A percentile compares a stretch with the other conserved stretches of the same genome.
These are phyloP conservation scores for Solanum pinnatisectum DNA, from an alignment of 257 asterid species.

Conservation along the genomic window DNA sequence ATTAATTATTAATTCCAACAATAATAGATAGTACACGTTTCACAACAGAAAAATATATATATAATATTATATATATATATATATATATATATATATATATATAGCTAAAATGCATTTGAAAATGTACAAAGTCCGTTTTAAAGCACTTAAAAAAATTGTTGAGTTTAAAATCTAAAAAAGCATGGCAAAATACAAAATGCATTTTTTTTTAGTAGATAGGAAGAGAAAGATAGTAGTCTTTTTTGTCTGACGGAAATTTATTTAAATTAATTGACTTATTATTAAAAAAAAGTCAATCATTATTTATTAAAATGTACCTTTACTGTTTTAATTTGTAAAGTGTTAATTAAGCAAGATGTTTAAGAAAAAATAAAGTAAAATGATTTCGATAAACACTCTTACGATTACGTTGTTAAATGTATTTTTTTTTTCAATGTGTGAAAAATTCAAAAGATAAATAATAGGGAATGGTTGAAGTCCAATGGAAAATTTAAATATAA, in stretches of 20 bases:
- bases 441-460: neutral
- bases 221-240: neutral
- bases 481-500: neutral
- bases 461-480: neutral
- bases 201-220: neutral
- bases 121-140: neutral
- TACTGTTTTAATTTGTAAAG: neutral
- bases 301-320: neutral
- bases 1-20: neutral
- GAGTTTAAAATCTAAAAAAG: neutral
- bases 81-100: too few species aligned
- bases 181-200: neutral
- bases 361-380: neutral
- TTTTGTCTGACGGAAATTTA: neutral
- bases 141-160: neutral
- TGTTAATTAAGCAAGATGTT: neutral
- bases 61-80: neutral
- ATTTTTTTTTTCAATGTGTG: neutral
- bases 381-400: neutral
- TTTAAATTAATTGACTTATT: neutral
- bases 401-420: neutral
- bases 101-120: neutral
- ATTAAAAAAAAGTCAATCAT: neutral
- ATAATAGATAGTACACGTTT: neutral
- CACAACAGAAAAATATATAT: neutral